Conservation (phyloP, 2,329 filamentous ascomycete genomes). For the Colletotrichum orbiculare region DNA sequence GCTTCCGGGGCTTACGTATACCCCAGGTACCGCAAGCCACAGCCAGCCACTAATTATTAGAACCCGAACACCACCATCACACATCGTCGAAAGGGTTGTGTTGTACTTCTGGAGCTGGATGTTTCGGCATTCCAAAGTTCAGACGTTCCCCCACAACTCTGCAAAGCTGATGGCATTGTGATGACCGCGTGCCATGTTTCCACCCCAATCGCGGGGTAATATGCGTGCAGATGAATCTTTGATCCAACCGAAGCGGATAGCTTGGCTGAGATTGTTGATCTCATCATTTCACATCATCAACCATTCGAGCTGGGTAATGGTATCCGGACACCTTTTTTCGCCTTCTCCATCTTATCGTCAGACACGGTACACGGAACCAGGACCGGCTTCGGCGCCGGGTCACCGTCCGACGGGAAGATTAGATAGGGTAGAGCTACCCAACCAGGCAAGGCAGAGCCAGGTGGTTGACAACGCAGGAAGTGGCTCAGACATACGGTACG, state of each 20-base stretch:
- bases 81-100: not conserved
- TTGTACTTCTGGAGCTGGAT: constrained; percentile 6
- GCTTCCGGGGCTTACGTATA: too few species aligned
- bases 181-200: constrained; percentile 4
- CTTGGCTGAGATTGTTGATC: not conserved
- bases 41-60: too few species aligned
- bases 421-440: constrained; percentile 31
- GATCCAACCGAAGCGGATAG: too few species aligned
- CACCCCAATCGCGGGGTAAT: not conserved
- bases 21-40: too few species aligned
- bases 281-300: not conserved
- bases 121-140: constrained; percentile 8
- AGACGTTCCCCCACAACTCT: constrained; percentile 10
- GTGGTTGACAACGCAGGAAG: not conserved
- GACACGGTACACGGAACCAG: not conserved
- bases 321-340: constrained; percentile 7
- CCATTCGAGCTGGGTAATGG: not conserved
- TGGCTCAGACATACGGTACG: not conserved
- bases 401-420: constrained; percentile 17
- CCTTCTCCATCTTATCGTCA: constrained; percentile 9
- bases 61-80: not conserved
- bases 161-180: constrained; percentile 25
- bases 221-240: too few species aligned
- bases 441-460: constrained; percentile 8
- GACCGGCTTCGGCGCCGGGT: constrained; percentile 9